These are phyloP conservation scores for Leccinum imitatum DNA, from an alignment of 768 basidiomycete species.

Conservation along the genomic window DNA sequence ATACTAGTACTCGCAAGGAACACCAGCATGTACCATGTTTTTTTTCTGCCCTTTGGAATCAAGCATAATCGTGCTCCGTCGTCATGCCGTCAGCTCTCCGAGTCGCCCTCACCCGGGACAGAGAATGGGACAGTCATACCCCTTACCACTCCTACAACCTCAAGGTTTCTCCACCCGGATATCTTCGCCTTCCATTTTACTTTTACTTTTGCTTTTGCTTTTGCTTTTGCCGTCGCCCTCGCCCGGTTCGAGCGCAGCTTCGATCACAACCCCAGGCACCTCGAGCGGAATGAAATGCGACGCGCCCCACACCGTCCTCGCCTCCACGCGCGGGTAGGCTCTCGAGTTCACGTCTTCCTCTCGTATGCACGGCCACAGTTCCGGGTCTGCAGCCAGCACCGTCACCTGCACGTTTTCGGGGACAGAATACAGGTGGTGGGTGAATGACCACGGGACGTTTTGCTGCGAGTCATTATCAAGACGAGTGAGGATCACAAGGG, in stretches of 20 bases:
- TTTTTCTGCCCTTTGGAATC: too few species aligned
- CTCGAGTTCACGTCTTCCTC: not conserved
- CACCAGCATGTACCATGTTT: too few species aligned
- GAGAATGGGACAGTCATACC: too few species aligned
- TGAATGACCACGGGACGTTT: conserved; percentile 25
- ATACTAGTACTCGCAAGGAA: too few species aligned
- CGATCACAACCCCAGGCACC: conserved; percentile 12
- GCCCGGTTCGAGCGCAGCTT: conserved; percentile 9
- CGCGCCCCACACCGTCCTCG: conserved; percentile 8
- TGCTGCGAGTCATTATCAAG: conserved; percentile 9
- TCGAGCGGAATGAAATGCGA: conserved; percentile 18
- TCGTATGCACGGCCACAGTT: not conserved
- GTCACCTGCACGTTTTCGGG: conserved; percentile 14
- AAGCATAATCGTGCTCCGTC: too few species aligned
- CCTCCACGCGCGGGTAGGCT: conserved; percentile 9
- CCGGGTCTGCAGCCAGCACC: conserved; percentile 15
- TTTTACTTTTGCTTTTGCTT: too few species aligned
- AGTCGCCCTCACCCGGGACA: too few species aligned
- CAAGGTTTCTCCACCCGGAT: too few species aligned
- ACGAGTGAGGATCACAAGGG: not conserved
- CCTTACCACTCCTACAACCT: too few species aligned
- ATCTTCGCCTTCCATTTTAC: too few species aligned
- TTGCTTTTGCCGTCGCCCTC: not conserved
- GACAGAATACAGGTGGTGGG: not conserved
- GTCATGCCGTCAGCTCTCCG: too few species aligned